These are phyloP conservation scores for Aquilaria malaccensis DNA, from an alignment of 345 rosid species.

Conservation along the genomic window DNA sequence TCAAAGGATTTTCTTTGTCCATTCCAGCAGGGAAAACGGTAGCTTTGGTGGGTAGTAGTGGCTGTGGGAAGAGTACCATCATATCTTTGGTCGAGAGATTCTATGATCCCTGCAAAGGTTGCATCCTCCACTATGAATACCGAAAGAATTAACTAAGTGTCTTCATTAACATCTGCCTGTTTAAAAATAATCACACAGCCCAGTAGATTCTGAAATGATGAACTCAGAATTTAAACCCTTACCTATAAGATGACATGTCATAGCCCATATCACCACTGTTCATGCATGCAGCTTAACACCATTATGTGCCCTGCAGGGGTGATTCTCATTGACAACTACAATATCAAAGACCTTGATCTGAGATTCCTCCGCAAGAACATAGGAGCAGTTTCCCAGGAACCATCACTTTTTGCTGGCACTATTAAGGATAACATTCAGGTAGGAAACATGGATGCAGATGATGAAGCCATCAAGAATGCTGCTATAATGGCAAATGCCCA, in stretches of 20 bases:
- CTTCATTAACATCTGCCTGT: background rate
- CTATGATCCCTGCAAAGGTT: conserved; percentile 54
- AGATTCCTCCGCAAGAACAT: conserved; percentile 40
- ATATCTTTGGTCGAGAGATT: conserved; percentile 53
- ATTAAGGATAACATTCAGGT: conserved; percentile 50
- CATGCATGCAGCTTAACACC: background rate
- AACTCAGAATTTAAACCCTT: too few relatives aligned
- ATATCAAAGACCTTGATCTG: conserved; percentile 48
- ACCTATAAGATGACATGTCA: too few relatives aligned
- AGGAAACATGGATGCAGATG: conserved; percentile 50
- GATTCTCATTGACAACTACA: conserved; percentile 38
- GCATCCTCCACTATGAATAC: background rate
- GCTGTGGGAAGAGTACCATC: conserved; percentile 59
- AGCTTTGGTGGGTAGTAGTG: conserved; percentile 57
- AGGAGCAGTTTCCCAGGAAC: conserved; percentile 59
- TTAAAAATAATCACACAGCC: too few relatives aligned
- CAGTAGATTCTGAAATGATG: too few relatives aligned
- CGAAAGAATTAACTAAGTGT: background rate
- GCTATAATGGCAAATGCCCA: conserved; percentile 54
- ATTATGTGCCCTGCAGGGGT: conserved; percentile 25
- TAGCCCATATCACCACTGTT: too few relatives aligned
- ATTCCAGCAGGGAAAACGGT: conserved; percentile 53
- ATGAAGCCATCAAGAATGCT: conserved; percentile 35
- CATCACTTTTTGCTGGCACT: conserved; percentile 53
- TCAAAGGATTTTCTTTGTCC: conserved; percentile 44